Evolutionary conservation across 805 yeast species (phyloP), one percentile per base, ranked within the genome.

Genomic region (Isabelozyma heimii): DNA sequence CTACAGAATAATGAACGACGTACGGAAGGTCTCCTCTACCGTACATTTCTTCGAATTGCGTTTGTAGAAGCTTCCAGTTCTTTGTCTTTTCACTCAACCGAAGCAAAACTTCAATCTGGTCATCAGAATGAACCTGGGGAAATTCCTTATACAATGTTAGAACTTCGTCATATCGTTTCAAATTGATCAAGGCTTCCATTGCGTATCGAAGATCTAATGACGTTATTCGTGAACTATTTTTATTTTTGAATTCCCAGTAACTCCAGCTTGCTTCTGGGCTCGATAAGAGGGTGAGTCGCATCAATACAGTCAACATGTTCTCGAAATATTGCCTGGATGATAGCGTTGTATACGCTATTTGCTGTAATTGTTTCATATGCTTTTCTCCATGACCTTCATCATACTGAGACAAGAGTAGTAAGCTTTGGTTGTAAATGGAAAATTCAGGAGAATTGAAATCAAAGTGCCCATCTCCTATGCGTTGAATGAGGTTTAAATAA

Each of bases 41-140:
- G 56, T 80, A 80, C 61, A 79, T 70, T 17, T 70, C 73, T 56
- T 83, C 85, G 60, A 86, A 85, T 43, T 79, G 78, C 10, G 64
- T 54, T 60, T 82, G 85, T 49, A 87, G 65, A 7, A 75, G 65
- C 16, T 63, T 63, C 88, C 89, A 86, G 52, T 80, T 74, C 37
- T 71, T 65, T 16, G 67, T 57, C 39, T 65, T 58, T 9, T 82
- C 79, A 51, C 79, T 71, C 0, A 82, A 71, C 10, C 66, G 55
- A 41, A 84, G 66, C 17, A 84, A 52, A 12, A 77, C 68, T 46
- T 76, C 81, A 42, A 75, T 75, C 51, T 80, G 86, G 14, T 62
- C 62, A 42, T 75, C 78, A 46, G 66, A 61, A 38, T 80, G 84
- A 7, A 82, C 65, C 1, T 59, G 47, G 0, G 77, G 73, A 52